These are phyloP conservation scores for Corymbia maculata DNA, from an alignment of 345 rosid species.

Conservation along the genomic window DNA sequence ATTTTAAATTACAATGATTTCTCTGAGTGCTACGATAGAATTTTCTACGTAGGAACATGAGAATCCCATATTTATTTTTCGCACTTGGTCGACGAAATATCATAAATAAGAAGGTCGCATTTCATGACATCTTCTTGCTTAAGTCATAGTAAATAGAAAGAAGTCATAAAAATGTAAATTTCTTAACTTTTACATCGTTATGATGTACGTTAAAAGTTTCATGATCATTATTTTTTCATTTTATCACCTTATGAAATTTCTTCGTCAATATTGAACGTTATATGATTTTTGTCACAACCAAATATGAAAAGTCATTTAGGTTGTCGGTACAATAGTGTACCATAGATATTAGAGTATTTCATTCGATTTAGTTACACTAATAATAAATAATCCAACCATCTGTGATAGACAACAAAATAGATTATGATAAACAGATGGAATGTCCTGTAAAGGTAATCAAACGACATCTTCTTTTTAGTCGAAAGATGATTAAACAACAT, in stretches of 20 bases:
- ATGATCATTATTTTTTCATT: background rate
- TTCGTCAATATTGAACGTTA: too few species aligned
- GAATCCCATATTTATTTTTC: background rate
- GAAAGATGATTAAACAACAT: too few species aligned
- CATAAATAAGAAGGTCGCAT: background rate
- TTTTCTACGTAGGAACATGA: accelerated
- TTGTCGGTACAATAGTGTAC: too few species aligned
- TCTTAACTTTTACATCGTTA: background rate
- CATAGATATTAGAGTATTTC: too few species aligned
- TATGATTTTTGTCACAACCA: too few species aligned
- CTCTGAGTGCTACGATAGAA: background rate
- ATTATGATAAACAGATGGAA: too few species aligned
- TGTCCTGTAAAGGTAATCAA: too few species aligned
- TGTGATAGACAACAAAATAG: too few species aligned
- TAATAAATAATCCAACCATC: too few species aligned
- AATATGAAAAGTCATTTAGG: too few species aligned
- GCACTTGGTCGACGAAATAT: background rate
- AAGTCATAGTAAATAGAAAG: background rate
- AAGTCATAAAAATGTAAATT: background rate
- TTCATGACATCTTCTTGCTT: background rate
- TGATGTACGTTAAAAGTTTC: background rate
- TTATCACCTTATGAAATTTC: background rate
- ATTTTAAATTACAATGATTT: background rate
- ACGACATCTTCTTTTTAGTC: too few species aligned
- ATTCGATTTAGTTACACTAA: too few species aligned